phyloP scores from a whole-genome alignment of 2,329 filamentous ascomycete species.

The Cercospora zeina region DNA sequence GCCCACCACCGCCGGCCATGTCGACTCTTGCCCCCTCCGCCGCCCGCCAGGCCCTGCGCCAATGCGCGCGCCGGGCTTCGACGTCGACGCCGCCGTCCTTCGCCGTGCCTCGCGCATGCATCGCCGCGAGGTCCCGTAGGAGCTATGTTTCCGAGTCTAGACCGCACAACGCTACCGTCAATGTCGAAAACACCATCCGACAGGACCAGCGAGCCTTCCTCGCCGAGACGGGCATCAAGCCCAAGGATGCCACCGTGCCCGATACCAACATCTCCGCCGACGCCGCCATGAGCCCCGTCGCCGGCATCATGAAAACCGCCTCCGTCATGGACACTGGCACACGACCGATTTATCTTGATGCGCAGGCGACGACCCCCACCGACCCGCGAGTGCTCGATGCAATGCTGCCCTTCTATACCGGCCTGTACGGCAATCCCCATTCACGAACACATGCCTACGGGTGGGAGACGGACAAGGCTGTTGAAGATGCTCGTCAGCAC shows the following conservation, averaged over 20 bases:
- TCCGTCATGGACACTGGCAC: constrained; percentile 90
- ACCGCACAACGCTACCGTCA: constrained; percentile 76
- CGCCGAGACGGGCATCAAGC: constrained; percentile 56
- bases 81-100: constrained; percentile 40
- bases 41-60: constrained; percentile 71
- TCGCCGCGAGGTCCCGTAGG: constrained; percentile 43
- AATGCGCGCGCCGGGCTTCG: constrained; percentile 54
- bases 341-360: constrained; percentile 94
- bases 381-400: constrained; percentile 93
- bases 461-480: constrained; percentile 95
- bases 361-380: constrained; percentile 94
- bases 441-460: constrained; percentile 97
- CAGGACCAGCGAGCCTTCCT: constrained; percentile 80
- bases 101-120: constrained; percentile 46
- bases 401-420: constrained; percentile 93
- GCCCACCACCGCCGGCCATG: constrained; percentile 41
- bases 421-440: constrained; percentile 94
- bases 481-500: constrained; percentile 81
- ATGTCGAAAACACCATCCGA: constrained; percentile 78
- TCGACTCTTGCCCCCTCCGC: constrained; percentile 60
- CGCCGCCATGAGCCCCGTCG: constrained; percentile 69
- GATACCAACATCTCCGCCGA: constrained; percentile 60
- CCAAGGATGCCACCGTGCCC: constrained; percentile 60
- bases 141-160: constrained; percentile 83
- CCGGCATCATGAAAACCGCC: constrained; percentile 83